Evolutionary conservation across 1,284 basidiomycete genomes (phyloP).

Genomic region (Macrocystidia cucumis): DNA sequence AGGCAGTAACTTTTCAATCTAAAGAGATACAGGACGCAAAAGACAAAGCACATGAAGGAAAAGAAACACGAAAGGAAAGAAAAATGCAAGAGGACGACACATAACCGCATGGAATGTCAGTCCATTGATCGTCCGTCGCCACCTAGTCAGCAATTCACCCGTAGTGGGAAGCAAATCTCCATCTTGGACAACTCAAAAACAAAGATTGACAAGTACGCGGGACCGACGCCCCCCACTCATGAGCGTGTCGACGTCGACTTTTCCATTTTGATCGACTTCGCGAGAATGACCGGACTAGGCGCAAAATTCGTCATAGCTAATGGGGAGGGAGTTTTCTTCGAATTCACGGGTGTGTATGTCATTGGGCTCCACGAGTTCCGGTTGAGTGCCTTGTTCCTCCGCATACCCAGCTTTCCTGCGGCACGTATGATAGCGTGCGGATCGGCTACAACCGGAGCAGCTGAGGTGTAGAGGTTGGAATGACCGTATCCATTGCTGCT

Average conservation of each 20-base stretch:
- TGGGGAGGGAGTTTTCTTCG: constrained; percentile 6
- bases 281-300: constrained; percentile 10
- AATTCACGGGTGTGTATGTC: constrained; percentile 2
- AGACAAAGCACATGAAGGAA: too few relatives aligned
- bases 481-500: constrained; percentile 11
- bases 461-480: not conserved
- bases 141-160: too few relatives aligned
- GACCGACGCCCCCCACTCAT: not conserved
- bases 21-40: too few relatives aligned
- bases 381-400: constrained; percentile 49
- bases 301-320: constrained; percentile 1
- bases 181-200: too few relatives aligned
- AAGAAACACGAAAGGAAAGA: too few relatives aligned
- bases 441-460: constrained; percentile 7
- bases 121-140: too few relatives aligned
- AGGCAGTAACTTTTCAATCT: too few relatives aligned
- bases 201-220: not conserved
- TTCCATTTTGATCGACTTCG: constrained; percentile 11
- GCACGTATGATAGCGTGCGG: constrained; percentile 43
- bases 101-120: too few relatives aligned
- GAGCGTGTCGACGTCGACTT: constrained; percentile 2
- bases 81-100: too few relatives aligned
- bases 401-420: constrained; percentile 45
- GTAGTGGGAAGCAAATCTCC: too few relatives aligned
- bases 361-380: constrained; percentile 43